Percentiles rank a stretch among this genome's conserved stretches.
Evolutionary conservation across 129 eudicot genomes (phyloP).

Genomic region (Helianthus tuberosus): DNA sequence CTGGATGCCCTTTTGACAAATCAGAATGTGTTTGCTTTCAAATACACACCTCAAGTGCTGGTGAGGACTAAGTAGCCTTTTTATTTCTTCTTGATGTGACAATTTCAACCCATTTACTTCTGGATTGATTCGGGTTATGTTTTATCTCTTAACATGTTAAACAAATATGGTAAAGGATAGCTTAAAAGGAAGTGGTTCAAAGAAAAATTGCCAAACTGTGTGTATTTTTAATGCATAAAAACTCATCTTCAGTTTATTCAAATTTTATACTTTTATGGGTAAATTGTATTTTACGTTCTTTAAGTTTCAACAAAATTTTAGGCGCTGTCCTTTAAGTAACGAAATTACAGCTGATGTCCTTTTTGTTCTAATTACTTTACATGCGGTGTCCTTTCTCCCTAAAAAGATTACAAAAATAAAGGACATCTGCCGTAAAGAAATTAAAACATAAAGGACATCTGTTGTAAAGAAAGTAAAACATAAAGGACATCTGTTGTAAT

Average conservation of each 20-base stretch:
- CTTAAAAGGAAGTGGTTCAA: background rate
- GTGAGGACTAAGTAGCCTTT: constrained; percentile 44
- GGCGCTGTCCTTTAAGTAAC: too few species aligned
- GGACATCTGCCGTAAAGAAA: too few species aligned
- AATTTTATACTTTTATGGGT: background rate
- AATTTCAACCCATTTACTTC: constrained; percentile 1
- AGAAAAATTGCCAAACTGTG: background rate
- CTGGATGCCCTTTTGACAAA: constrained; percentile 76
- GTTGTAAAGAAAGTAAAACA: too few species aligned
- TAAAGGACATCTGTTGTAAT: too few species aligned
- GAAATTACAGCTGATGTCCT: too few species aligned
- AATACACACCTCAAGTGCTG: constrained; percentile 73
- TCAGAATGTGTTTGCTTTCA: constrained; percentile 69
- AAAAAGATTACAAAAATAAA: too few species aligned
- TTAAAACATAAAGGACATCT: too few species aligned
- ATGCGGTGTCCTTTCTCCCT: too few species aligned
- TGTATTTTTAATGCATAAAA: background rate
- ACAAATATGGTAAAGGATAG: background rate
- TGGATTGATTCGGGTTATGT: background rate
- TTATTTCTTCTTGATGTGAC: background rate
- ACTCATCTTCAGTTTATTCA: background rate
- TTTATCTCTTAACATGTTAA: constrained; percentile 6
- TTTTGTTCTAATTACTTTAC: too few species aligned
- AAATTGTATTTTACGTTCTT: too few species aligned
- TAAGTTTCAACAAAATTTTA: too few species aligned